A percentile compares a stretch with the other conserved stretches of the same genome.
Conservation (phyloP, 805 yeast species). For the Wilhelminamyces savonicus region DNA sequence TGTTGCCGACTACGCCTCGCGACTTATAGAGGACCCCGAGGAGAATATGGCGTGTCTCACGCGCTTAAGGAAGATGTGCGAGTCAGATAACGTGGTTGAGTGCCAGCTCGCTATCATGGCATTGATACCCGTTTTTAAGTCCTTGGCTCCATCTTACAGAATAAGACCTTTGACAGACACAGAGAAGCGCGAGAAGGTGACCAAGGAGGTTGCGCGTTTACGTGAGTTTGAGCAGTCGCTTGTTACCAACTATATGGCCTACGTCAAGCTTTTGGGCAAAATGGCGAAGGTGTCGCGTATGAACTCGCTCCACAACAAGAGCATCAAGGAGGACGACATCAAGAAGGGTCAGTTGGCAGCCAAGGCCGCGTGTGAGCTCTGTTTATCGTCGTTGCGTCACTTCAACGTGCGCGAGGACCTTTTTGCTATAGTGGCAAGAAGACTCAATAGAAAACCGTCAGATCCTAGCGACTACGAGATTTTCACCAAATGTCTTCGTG, state of each 20-base stretch:
- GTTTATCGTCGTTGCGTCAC: conserved; percentile 55
- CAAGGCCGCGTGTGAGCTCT: conserved; percentile 73
- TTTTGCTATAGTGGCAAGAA: conserved; percentile 56
- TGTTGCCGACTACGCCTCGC: conserved; percentile 74
- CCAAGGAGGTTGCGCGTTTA: conserved; percentile 72
- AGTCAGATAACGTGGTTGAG: conserved; percentile 58
- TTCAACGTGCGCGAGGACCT: conserved; percentile 82
- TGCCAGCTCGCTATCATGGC: conserved; percentile 71
- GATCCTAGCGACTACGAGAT: conserved; percentile 39
- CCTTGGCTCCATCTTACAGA: conserved; percentile 81
- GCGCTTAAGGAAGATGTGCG: conserved; percentile 64
- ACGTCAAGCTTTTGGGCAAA: conserved; percentile 49
- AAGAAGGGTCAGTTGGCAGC: conserved; percentile 54
- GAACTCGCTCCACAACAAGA: conserved; percentile 30
- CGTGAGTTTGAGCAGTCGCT: conserved; percentile 79
- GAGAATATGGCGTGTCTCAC: conserved; percentile 63
- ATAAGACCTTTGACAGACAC: conserved; percentile 77
- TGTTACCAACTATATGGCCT: conserved; percentile 61
- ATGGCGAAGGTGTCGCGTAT: conserved; percentile 34
- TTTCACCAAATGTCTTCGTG: conserved; percentile 54
- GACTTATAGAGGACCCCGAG: conserved; percentile 82
- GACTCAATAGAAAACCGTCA: conserved; percentile 58
- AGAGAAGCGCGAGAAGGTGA: conserved; percentile 76
- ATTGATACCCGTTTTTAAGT: conserved; percentile 76
- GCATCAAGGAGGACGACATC: conserved; percentile 26